Evolutionary conservation across 768 basidiomycete species (phyloP), one percentile per base, ranked within the genome.

Genomic region (Fibroporia radiculosa): DNA sequence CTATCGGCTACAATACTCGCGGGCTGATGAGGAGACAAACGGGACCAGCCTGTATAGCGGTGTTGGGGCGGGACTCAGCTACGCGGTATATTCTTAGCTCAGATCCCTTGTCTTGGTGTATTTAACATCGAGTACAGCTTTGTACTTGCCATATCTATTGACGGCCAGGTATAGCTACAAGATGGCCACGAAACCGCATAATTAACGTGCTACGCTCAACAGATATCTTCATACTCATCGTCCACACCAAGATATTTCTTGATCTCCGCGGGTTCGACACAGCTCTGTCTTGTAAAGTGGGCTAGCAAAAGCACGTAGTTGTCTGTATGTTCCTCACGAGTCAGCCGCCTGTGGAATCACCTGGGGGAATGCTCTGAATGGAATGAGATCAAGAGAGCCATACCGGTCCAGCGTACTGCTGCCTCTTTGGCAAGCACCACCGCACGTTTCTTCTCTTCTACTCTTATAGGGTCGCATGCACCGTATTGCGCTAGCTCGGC

Each of bases 331-430:
- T n/a, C n/a, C n/a, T n/a, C n/a, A 47, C 36, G 35, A 1, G 19
- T 36, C 16, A 22, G 43, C 28, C 18, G 11, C 40, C 14, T 32
- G 44, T 16, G 12, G 33, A 3, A 1, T 16, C 12, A 7, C 3
- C 8, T 6, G 20, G 20, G 20, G 8, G 8, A 40, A 23, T 27
- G 7, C 6, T n/a, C 8, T 11, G 16, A 18, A 18, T 14, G 24
- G 29, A 16, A 24, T n/a, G 20, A 13, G 24, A 26, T 36, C 8
- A 18, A 33, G 16, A 16, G n/a, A 11, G 63, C 79, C 45, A n/a
- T 52, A 93, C 93, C 93, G 27, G 93, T 97, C 87, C 91, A 93
- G 12, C 89, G 79, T 19, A 82, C 59, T 11, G 84, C 77, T 11
- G 89, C 91, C 58, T 95, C 90, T 49, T 84, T 87, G 3, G 86